phyloP scores from a whole-genome alignment of 352 stramenopile genomes.

The Achlya hypogyna region DNA sequence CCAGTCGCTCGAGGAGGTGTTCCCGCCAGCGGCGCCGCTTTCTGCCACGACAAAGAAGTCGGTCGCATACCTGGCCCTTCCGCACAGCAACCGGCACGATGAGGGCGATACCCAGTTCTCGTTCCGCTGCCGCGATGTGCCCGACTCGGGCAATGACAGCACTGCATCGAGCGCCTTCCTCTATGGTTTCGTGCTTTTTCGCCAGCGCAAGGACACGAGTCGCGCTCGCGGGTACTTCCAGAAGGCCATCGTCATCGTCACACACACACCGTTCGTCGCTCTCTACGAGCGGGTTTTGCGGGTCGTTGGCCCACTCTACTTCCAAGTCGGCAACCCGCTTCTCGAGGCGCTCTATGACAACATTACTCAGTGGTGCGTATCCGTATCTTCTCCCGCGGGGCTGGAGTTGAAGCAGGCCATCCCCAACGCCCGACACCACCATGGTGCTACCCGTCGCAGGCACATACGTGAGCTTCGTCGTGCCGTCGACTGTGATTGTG shows the following conservation, averaged over 20 bases:
- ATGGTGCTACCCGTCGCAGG: conserved; percentile 56
- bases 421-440: conserved; percentile 34
- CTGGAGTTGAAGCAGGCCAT: conserved; percentile 31
- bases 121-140: conserved; percentile 68
- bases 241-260: conserved; percentile 74
- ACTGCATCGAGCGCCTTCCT: conserved; percentile 32
- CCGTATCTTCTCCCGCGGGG: background rate
- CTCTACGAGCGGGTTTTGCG: conserved; percentile 66
- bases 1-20: conserved; percentile 55
- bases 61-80: conserved; percentile 65
- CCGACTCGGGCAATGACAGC: background rate
- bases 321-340: conserved; percentile 55
- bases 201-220: conserved; percentile 62
- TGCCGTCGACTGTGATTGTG: conserved; percentile 60
- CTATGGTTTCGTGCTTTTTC: conserved; percentile 80
- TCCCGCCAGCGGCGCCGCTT: conserved; percentile 30
- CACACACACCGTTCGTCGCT: conserved; percentile 56
- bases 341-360: conserved; percentile 65
- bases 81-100: conserved; percentile 81
- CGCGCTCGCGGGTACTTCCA: conserved; percentile 73
- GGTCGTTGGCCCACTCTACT: conserved; percentile 67
- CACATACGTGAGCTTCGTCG: conserved; percentile 65
- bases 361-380: conserved; percentile 49
- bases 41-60: conserved; percentile 47
- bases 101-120: conserved; percentile 81